A percentile compares a stretch with the other conserved stretches of the same genome.
Conservation (phyloP, 2,329 filamentous ascomycete species). For the Thielaviopsis populi region DNA sequence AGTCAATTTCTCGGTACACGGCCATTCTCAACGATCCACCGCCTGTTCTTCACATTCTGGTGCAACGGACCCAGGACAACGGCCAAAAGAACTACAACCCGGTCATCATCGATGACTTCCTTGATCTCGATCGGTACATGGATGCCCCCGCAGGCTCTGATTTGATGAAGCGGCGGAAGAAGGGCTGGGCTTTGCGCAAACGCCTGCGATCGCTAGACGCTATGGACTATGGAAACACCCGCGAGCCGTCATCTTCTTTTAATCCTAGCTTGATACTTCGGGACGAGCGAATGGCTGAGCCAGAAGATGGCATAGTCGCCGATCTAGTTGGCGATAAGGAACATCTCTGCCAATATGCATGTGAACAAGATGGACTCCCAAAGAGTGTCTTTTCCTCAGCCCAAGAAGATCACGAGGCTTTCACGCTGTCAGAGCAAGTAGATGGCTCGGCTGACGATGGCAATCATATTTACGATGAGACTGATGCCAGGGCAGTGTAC, state of each 20-base stretch:
- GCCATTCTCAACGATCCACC: constrained; percentile 57
- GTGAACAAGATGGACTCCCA: constrained; percentile 10
- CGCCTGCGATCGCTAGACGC: constrained; percentile 7
- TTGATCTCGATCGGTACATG: constrained; percentile 84
- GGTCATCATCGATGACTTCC: constrained; percentile 60
- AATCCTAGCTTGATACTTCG: not conserved
- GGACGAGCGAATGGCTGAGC: not conserved
- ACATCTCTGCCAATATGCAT: constrained; percentile 2
- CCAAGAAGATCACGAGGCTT: not conserved
- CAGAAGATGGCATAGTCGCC: not conserved
- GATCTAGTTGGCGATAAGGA: not conserved
- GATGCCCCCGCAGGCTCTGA: constrained; percentile 45
- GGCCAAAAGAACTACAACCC: constrained; percentile 61
- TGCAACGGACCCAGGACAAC: constrained; percentile 68
- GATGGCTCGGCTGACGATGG: not conserved
- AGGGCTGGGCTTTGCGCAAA: constrained; percentile 51
- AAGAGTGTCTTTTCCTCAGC: not conserved
- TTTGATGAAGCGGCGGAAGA: constrained; percentile 48
- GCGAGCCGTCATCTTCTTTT: not conserved
- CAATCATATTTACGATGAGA: not conserved
- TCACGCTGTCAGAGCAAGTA: not conserved
- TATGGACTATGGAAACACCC: constrained; percentile 9
- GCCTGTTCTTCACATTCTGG: constrained; percentile 75
- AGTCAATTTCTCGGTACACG: constrained; percentile 43
- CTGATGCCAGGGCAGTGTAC: constrained; percentile 4